Base-by-base conservation (phyloP, 192 early-diverging fungal species). In the Pecoramyces ruminantium region DNA sequence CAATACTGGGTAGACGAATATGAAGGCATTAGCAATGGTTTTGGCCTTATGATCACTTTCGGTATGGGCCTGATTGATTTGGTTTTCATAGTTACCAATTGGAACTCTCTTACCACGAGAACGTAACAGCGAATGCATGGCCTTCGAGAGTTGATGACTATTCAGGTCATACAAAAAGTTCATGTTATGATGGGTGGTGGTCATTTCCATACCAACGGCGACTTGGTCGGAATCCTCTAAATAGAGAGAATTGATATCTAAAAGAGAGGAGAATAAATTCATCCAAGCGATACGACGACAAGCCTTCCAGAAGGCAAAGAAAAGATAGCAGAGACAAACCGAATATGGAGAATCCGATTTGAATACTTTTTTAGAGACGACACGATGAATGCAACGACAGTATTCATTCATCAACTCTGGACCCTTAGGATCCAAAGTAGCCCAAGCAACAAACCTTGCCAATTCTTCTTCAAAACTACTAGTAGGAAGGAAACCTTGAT, bases 1-100 rank as follows among this genome's bases (percentile, higher is more conserved):
- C 13, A 87, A 40, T 42, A 87, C 84, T 3, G 86, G 86, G 77
- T 87, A 87, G 28, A 87, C 87, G 78, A 85, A 87, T 18, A 87
- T 83, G 79, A 83, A 87, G 6, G 86, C 81, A 79, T 87, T 87
- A 17, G 80, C 51, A 29, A 88, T 79, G 21, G 81, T 83, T 80
- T 80, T 38, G 12, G 25, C 25, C 18, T 67, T 67, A 67, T 67
- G 51, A 67, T 67, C 51, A 2, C 5, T 67, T 67, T 67, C 51
- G 8, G 51, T 67, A 9, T 67, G 17, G 0, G 51, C 18, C 17
- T 67, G 51, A 27, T 5, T 67, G 25, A 67, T n/a, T 67, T 67
- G 51, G n/a, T 67, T 67, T 67, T 29, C 40, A 25, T 40, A 78
- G 28, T 15, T 78, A 30, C 25, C n/a, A 8, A 40, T 25, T 29